Conservation (phyloP, 805 yeast genomes). For the Candida nitratophila region DNA sequence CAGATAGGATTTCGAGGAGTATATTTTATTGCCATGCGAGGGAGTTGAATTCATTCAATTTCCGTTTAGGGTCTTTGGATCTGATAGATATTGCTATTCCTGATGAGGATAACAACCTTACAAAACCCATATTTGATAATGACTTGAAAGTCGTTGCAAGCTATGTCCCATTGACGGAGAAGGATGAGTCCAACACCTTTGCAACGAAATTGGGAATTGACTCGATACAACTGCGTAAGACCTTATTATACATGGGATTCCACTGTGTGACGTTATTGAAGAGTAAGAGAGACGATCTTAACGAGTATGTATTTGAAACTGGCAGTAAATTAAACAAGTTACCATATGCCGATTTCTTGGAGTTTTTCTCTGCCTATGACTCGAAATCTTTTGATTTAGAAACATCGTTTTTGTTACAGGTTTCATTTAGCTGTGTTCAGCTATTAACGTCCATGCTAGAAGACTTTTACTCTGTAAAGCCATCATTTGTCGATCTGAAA, state of each 20-base stretch:
- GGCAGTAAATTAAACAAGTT: conserved; percentile 3
- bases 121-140: conserved; percentile 12
- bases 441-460: neutral
- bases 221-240: conserved; percentile 11
- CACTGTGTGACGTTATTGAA: neutral
- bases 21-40: conserved; percentile 3
- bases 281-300: neutral
- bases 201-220: conserved; percentile 6
- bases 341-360: conserved; percentile 6
- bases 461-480: neutral
- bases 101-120: conserved; percentile 1
- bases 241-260: neutral
- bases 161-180: conserved; percentile 1
- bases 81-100: conserved; percentile 10
- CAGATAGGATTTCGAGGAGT: no score
- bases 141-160: conserved; percentile 7
- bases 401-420: neutral
- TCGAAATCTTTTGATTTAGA: neutral
- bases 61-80: conserved; percentile 3
- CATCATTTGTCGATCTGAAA: neutral
- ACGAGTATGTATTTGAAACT: conserved; percentile 3
- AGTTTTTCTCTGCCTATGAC: conserved; percentile 5
- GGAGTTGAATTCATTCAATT: conserved; percentile 5
- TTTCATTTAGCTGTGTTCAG: neutral
- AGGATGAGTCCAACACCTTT: neutral